phyloP scores from a whole-genome alignment of 2,329 filamentous ascomycete genomes.

The Colletotrichum brevisporum region DNA sequence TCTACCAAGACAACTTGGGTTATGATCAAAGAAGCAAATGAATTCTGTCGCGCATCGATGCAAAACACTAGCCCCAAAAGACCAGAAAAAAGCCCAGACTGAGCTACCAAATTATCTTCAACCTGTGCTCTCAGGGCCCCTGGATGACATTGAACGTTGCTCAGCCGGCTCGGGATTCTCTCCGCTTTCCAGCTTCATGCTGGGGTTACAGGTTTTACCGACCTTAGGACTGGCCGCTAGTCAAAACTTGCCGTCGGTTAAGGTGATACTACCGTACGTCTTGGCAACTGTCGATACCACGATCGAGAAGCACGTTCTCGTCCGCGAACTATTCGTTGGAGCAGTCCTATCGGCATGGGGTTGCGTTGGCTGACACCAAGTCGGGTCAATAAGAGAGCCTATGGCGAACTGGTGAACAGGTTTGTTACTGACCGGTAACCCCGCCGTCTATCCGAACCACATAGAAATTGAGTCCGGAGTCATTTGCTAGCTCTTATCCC shows the following conservation, averaged over 20 bases:
- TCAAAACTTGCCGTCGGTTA: slow-evolving; percentile 13
- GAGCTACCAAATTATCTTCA: too few relatives aligned
- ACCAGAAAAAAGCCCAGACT: too few relatives aligned
- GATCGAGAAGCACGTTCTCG: not conserved
- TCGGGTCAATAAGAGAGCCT: too few relatives aligned
- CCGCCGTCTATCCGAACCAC: not conserved
- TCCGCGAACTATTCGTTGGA: not conserved
- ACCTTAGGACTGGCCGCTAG: slow-evolving; percentile 10
- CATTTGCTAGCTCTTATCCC: not conserved
- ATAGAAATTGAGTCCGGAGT: not conserved
- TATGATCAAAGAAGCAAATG: not conserved
- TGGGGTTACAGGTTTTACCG: slow-evolving; percentile 14
- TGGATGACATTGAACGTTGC: not conserved
- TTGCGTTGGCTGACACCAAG: slow-evolving; percentile 9
- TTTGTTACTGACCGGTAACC: too few relatives aligned
- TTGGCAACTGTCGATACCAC: slow-evolving; percentile 15
- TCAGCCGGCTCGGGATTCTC: slow-evolving; percentile 6
- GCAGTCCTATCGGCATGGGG: not conserved
- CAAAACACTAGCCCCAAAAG: not conserved
- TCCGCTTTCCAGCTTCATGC: slow-evolving; percentile 2
- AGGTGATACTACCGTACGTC: slow-evolving; percentile 22
- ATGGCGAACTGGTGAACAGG: too few relatives aligned
- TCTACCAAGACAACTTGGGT: not conserved
- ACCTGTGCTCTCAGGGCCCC: not conserved
- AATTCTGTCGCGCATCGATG: not conserved